Evolutionary conservation across 75 land plant species (phyloP), one percentile per base, ranked within the genome.

Genomic region (Cunninghamia lanceolata): DNA sequence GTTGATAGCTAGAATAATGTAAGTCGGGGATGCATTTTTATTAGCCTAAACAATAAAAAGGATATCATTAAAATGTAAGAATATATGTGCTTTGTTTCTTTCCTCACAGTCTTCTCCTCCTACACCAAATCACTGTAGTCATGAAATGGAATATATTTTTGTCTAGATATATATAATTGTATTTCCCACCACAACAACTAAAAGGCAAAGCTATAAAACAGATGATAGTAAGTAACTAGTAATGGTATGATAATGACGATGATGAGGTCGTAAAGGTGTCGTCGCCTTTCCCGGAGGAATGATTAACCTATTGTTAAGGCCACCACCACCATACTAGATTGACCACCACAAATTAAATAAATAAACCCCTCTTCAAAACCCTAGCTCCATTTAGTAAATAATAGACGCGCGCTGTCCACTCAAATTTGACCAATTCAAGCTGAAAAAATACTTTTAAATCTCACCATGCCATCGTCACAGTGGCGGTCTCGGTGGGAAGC

Each of bases 261-360:
- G 79, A 76, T 76, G 79, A 76, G 79, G 79, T 39, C 79, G 79
- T 76, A 76, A 76, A 76, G 28, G 79, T 38, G 79, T 76, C 79
- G 39, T 76, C 79, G 79, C 79, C 79, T 76, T 76, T 76, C 79
- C 79, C 9, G 34, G n/a, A n/a, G n/a, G n/a, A n/a, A n/a, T n/a
- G n/a, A n/a, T n/a, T n/a, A n/a, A n/a, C n/a, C n/a, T n/a, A 76
- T 76, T 76, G 38, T 76, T 76, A 76, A 76, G 21, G 34, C 32
- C 79, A 76, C 38, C 79, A 76, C 79, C 79, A 76, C 79, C 79
- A 76, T 76, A 42, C 32, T 76, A 32, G 36, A 76, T 76, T 76
- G 79, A 76, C 79, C 43, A 17, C 79, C 79, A 76, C 79, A 39
- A 76, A 38, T 76, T 76, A 76, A 76, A 38, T n/a, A n/a, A n/a